Conservation (phyloP, 2,329 filamentous ascomycete genomes). For the Volutella citrinella region DNA sequence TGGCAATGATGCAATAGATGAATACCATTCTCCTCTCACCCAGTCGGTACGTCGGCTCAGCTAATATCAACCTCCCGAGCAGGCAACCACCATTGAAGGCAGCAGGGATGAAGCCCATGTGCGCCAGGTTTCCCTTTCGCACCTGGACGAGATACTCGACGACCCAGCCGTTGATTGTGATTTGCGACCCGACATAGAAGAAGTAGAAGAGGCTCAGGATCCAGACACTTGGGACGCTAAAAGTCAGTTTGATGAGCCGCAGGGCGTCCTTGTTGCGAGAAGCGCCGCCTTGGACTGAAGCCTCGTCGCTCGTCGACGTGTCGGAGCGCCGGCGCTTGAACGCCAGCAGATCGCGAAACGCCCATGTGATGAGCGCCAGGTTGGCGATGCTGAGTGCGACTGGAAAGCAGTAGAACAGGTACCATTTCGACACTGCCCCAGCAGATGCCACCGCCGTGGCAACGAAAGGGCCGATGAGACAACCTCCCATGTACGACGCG, state of each 20-base stretch:
- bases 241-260: slow-evolving; percentile 37
- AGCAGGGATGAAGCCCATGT: slow-evolving; percentile 56
- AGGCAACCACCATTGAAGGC: slow-evolving; percentile 56
- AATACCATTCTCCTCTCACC: slow-evolving; percentile 57
- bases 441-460: slow-evolving; percentile 44
- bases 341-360: neutral
- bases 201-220: slow-evolving; percentile 59
- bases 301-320: neutral
- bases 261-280: neutral
- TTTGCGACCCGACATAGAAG: slow-evolving; percentile 53
- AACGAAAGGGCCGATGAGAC: slow-evolving; percentile 52
- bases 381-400: slow-evolving; percentile 50
- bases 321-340: neutral
- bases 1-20: slow-evolving; percentile 46
- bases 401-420: slow-evolving; percentile 51
- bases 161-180: slow-evolving; percentile 58
- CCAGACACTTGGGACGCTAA: slow-evolving; percentile 46
- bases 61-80: slow-evolving; percentile 52
- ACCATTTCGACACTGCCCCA: slow-evolving; percentile 38
- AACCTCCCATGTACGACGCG: slow-evolving; percentile 55
- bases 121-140: slow-evolving; percentile 49
- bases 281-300: no score
- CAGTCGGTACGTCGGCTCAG: slow-evolving; percentile 56
- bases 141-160: slow-evolving; percentile 60
- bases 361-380: slow-evolving; percentile 37